Conservation (phyloP, 2,329 filamentous ascomycete genomes). For the Xylariaceae sp. region DNA sequence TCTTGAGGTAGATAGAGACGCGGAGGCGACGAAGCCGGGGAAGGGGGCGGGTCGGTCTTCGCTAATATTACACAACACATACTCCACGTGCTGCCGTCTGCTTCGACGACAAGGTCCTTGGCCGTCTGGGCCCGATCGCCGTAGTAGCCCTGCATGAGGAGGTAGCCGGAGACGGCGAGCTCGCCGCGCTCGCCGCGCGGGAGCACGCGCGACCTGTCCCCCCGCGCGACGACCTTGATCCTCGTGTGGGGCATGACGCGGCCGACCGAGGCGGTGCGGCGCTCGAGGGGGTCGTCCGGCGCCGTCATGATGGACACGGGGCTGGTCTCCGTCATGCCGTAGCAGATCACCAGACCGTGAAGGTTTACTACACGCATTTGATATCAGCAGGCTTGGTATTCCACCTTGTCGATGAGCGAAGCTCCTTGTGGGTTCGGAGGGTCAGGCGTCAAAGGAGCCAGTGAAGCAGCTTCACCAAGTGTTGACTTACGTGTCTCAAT, state of each 20-base stretch:
- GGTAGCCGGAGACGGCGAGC: constrained; percentile 74
- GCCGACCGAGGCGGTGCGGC: constrained; percentile 70
- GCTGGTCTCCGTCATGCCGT: constrained; percentile 90
- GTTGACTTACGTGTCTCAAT: constrained; percentile 57
- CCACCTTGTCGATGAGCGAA: no score
- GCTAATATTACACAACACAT: no score
- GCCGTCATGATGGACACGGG: constrained; percentile 76
- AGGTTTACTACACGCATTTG: no score
- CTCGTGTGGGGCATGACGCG: constrained; percentile 74
- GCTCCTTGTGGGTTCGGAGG: no score
- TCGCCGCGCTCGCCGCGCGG: constrained; percentile 66
- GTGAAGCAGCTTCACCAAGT: no score
- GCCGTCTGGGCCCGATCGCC: constrained; percentile 61
- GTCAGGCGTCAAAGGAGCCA: no score
- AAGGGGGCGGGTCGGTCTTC: no score
- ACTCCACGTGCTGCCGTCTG: constrained; percentile 57
- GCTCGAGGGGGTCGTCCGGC: constrained; percentile 64
- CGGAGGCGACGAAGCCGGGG: no score
- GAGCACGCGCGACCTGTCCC: constrained; percentile 51
- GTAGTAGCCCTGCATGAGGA: constrained; percentile 89
- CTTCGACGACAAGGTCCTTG: constrained; percentile 46
- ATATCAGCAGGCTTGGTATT: no score
- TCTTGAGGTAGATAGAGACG: no score
- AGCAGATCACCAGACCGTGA: constrained; percentile 82
- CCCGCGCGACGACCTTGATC: constrained; percentile 66